Percentiles rank a stretch among this genome's conserved stretches.
Conservation (phyloP, 192 early-diverging fungal species). For the Neocallimastix lanati region DNA sequence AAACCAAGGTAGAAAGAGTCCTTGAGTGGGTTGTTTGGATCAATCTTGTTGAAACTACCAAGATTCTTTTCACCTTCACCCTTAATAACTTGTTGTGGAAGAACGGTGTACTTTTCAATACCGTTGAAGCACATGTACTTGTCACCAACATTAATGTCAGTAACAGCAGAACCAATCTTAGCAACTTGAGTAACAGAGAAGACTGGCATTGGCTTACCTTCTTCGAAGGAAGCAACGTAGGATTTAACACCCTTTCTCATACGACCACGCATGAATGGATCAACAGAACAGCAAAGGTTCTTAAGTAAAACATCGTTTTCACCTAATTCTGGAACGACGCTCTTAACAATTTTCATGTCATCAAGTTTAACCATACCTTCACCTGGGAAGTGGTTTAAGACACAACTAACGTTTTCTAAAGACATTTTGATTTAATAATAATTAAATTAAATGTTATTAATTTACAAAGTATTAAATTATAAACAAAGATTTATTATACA, state of each 20-base stretch:
- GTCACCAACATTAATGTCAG: conserved; percentile 38
- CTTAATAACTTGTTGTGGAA: conserved; percentile 1
- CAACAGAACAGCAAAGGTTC: conserved; percentile 40
- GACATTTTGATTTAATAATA: neutral
- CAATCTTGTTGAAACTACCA: conserved; percentile 11
- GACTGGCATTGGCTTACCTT: conserved; percentile 42
- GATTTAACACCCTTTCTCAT: conserved; percentile 29
- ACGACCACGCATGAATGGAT: conserved; percentile 28
- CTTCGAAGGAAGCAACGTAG: conserved; percentile 22
- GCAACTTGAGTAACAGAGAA: conserved; percentile 38
- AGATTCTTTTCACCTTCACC: conserved; percentile 6
- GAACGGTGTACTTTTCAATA: conserved; percentile 41
- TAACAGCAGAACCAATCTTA: conserved; percentile 32
- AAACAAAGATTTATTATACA: no score
- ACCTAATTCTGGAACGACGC: neutral
- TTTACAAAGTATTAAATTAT: no score
- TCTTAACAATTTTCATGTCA: neutral
- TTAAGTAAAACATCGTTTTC: conserved; percentile 21
- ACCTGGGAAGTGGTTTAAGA: neutral
- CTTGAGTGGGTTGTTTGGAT: conserved; percentile 20
- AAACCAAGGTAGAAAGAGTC: conserved; percentile 7
- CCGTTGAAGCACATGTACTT: conserved; percentile 31
- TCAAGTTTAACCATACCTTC: neutral
- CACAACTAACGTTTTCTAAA: neutral
- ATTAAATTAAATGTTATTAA: no score